Percentiles rank a stretch among this genome's conserved stretches.
These are phyloP conservation scores for Tolypocladium tundrense DNA, from an alignment of 2,329 filamentous ascomycete species.

Conservation along the genomic window DNA sequence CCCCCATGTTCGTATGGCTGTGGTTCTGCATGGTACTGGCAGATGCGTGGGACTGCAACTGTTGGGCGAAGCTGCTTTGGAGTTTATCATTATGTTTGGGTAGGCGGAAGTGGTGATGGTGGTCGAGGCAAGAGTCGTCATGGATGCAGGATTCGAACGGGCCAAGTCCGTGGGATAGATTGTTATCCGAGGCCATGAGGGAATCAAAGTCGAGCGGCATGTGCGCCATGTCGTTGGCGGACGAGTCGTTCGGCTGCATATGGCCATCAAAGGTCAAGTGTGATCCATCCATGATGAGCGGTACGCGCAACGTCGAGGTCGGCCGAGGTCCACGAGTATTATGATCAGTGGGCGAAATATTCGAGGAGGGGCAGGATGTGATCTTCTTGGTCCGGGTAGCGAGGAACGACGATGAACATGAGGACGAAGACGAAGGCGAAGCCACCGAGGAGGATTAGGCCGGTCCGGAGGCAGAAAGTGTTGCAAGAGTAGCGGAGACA, in stretches of 20 bases:
- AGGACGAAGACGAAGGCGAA: not conserved
- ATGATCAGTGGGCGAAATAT: not conserved
- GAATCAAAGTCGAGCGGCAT: constrained; percentile 14
- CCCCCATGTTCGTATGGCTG: not conserved
- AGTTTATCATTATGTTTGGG: constrained; percentile 7
- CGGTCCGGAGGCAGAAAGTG: not conserved
- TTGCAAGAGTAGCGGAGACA: not conserved
- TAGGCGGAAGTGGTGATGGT: constrained; percentile 7
- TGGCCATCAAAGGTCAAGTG: constrained; percentile 12
- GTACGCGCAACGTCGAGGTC: not conserved
- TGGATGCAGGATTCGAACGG: constrained; percentile 17
- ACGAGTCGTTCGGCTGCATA: constrained; percentile 7
- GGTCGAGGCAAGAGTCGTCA: constrained; percentile 21
- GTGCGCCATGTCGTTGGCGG: constrained; percentile 19
- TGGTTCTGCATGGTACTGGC: not conserved
- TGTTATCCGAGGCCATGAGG: constrained; percentile 13
- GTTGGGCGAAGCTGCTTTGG: constrained; percentile 4
- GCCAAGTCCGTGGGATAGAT: constrained; percentile 14
- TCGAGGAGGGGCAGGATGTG: not conserved
- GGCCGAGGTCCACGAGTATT: not conserved
- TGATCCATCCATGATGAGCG: constrained; percentile 11
- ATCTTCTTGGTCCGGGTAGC: not conserved
- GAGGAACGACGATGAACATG: not conserved
- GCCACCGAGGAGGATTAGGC: not conserved
- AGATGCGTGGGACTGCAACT: not conserved